A percentile compares a stretch with the other conserved stretches of the same genome.
Conservation (phyloP, 1,139 yeast genomes). For the Blastobotrys aristatus region DNA sequence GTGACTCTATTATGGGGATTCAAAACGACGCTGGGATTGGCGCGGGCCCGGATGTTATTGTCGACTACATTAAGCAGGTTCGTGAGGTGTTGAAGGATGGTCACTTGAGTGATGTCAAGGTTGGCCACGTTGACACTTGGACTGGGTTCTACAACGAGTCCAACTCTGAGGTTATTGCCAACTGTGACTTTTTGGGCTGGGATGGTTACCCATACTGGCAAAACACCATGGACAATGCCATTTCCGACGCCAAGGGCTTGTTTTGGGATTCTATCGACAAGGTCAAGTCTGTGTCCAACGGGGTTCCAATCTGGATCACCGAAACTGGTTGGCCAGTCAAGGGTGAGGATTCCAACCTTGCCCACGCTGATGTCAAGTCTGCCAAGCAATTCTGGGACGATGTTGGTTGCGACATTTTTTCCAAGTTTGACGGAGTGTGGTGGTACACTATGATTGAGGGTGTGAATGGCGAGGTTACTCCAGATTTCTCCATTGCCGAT, state of each 20-base stretch:
- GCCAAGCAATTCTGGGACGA: conserved; percentile 26
- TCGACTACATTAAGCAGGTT: conserved; percentile 55
- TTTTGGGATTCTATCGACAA: conserved; percentile 19
- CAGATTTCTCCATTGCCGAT: conserved; percentile 24
- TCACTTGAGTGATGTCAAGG: conserved; percentile 18
- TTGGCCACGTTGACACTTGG: conserved; percentile 28
- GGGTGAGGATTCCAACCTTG: conserved; percentile 20
- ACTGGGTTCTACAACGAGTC: conserved; percentile 28
- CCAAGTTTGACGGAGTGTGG: conserved; percentile 17
- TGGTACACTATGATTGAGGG: conserved; percentile 27
- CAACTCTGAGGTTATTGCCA: conserved; percentile 20
- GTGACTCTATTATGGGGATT: conserved; percentile 41
- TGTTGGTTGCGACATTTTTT: conserved; percentile 24
- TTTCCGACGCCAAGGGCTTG: conserved; percentile 19
- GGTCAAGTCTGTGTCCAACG: conserved; percentile 31
- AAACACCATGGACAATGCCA: conserved; percentile 25
- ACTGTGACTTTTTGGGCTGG: conserved; percentile 22
- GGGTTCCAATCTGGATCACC: conserved; percentile 81
- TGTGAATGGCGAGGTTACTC: conserved; percentile 18
- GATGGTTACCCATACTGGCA: conserved; percentile 27
- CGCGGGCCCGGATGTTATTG: conserved; percentile 60
- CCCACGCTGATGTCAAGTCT: conserved; percentile 19
- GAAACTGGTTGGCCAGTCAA: conserved; percentile 66
- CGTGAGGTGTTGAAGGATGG: conserved; percentile 44
- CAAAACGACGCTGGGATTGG: conserved; percentile 38